Conservation (phyloP, 768 basidiomycete species). For the Hirschioporus abietinus region DNA sequence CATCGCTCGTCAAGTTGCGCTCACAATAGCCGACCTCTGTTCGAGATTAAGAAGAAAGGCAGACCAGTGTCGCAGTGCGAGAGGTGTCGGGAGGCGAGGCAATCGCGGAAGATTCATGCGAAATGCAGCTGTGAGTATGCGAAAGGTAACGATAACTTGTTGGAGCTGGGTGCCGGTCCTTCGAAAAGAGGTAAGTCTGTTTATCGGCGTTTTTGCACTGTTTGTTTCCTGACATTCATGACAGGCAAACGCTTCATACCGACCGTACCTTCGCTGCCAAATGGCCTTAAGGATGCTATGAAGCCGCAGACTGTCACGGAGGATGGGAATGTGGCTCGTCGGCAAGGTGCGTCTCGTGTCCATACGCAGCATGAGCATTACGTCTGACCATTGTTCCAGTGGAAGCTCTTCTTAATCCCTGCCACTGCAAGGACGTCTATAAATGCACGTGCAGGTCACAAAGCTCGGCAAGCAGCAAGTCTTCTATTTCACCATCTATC, state of each 20-base stretch:
- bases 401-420: conserved; percentile 58
- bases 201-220: not conserved
- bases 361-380: conserved; percentile 23
- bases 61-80: conserved; percentile 88
- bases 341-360: conserved; percentile 19
- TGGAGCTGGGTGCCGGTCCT: conserved; percentile 10
- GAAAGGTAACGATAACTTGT: conserved; percentile 1
- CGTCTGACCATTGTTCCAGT: conserved; percentile 32
- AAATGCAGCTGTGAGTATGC: conserved; percentile 63
- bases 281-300: conserved; percentile 57
- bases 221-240: conserved; percentile 35
- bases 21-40: conserved; percentile 85
- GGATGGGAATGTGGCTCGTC: not conserved
- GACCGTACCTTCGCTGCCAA: conserved; percentile 65
- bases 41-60: conserved; percentile 91
- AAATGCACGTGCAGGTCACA: conserved; percentile 43
- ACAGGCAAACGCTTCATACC: conserved; percentile 66
- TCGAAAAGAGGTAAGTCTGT: conserved; percentile 23
- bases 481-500: not conserved
- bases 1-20: conserved; percentile 87
- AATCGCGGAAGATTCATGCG: conserved; percentile 75
- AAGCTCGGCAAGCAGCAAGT: not conserved
- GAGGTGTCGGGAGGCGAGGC: conserved; percentile 76
- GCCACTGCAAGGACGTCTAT: conserved; percentile 50
- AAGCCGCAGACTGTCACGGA: not conserved